Percentiles rank a stretch among this genome's conserved stretches.
These are phyloP conservation scores for Termitomyces sp. DNA, from an alignment of 768 basidiomycete species.

Conservation along the genomic window DNA sequence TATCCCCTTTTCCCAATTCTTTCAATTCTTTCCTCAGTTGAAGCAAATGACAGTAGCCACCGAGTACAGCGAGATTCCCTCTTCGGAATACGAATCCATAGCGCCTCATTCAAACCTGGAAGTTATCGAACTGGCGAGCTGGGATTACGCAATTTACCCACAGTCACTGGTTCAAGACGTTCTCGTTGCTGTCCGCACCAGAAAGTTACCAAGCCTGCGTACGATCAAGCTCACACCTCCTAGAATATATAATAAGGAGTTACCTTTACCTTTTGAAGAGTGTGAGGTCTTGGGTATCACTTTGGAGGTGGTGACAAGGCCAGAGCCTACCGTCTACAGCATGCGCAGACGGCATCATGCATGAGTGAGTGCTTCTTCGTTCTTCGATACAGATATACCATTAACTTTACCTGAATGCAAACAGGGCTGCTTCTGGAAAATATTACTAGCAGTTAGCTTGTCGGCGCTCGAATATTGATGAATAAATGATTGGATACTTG, in stretches of 20 bases:
- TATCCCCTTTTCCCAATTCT: too few species aligned
- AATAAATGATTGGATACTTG: too few species aligned
- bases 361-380: too few species aligned
- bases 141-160: not conserved
- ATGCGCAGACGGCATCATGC: not conserved
- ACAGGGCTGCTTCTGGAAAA: too few species aligned
- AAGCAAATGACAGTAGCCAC: not conserved
- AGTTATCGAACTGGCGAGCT: not conserved
- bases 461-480: too few species aligned
- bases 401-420: too few species aligned
- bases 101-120: not conserved
- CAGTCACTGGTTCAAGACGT: not conserved
- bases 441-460: too few species aligned
- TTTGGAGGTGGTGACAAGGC: not conserved
- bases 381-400: too few species aligned
- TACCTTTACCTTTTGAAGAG: not conserved
- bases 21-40: not conserved
- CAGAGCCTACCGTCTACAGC: not conserved
- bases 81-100: not conserved
- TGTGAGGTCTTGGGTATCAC: not conserved
- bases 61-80: not conserved
- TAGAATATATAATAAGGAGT: not conserved
- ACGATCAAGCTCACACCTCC: not conserved
- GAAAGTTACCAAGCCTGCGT: not conserved
- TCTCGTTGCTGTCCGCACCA: not conserved